Conservation (phyloP, 2,329 filamentous ascomycete genomes). For the Talaromyces rugulosus region DNA sequence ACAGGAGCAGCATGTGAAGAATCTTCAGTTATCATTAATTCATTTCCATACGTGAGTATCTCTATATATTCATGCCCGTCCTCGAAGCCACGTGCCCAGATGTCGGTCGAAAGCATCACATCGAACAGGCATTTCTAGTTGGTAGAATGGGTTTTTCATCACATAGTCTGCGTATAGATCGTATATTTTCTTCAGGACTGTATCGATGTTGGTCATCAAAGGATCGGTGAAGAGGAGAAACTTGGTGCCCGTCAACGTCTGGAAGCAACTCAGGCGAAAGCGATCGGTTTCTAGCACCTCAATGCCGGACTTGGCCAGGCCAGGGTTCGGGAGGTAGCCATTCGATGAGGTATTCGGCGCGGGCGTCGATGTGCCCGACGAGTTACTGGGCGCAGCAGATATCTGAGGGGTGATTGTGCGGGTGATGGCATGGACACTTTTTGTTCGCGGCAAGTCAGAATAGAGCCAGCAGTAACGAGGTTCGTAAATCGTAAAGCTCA, state of each 20-base stretch:
- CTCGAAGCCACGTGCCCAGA: slow-evolving; percentile 72
- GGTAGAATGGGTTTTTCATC: slow-evolving; percentile 99
- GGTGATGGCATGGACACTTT: slow-evolving; percentile 62
- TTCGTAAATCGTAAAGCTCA: slow-evolving; percentile 34
- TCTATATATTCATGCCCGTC: slow-evolving; percentile 39
- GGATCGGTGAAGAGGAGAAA: slow-evolving; percentile 94
- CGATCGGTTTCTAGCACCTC: slow-evolving; percentile 92
- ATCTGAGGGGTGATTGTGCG: slow-evolving; percentile 48
- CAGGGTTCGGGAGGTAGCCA: slow-evolving; percentile 29
- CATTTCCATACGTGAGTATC: slow-evolving; percentile 7
- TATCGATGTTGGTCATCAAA: slow-evolving; percentile 78
- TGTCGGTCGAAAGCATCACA: slow-evolving; percentile 94
- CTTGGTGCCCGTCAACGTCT: slow-evolving; percentile 88
- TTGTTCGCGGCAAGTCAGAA: slow-evolving; percentile 3
- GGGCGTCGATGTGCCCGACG: slow-evolving; percentile 31
- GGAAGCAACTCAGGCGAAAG: slow-evolving; percentile 94
- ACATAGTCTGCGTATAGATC: slow-evolving; percentile 95
- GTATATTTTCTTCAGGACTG: slow-evolving; percentile 79
- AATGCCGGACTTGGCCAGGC: slow-evolving; percentile 57
- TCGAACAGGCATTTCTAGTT: slow-evolving; percentile 92
- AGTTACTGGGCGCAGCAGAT: slow-evolving; percentile 23
- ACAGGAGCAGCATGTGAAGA: slow-evolving; percentile 2
- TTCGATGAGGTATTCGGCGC: slow-evolving; percentile 14
- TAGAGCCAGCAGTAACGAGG: background rate
- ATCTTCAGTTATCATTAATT: background rate